phyloP scores from a whole-genome alignment of 192 early-diverging fungal species.

The Gorgonomyces haynaldii region DNA sequence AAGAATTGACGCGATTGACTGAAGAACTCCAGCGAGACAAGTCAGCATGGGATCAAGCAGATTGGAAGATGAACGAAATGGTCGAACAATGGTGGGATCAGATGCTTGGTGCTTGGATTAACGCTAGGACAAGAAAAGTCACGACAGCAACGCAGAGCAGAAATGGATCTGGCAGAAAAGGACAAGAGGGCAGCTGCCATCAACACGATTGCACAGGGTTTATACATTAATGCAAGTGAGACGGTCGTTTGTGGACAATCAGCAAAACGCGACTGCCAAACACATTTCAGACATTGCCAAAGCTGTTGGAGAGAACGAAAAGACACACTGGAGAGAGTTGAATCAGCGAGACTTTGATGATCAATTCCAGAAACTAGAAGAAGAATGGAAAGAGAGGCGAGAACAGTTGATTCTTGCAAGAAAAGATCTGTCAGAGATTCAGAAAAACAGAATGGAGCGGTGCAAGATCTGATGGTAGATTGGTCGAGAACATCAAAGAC shows the following conservation, averaged over 20 bases:
- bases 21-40: conserved; percentile 33
- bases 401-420: conserved; percentile 24
- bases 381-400: conserved; percentile 27
- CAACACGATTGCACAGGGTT: conserved; percentile 29
- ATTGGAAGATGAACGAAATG: conserved; percentile 43
- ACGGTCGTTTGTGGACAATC: conserved; percentile 16
- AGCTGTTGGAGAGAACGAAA: conserved; percentile 18
- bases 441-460: conserved; percentile 13
- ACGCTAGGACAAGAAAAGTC: conserved; percentile 16
- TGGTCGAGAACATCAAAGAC: too few species aligned
- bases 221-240: conserved; percentile 8
- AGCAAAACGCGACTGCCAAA: conserved; percentile 4
- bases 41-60: conserved; percentile 28
- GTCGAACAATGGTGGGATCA: conserved; percentile 41
- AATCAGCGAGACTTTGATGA: conserved; percentile 9
- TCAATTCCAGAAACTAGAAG: conserved; percentile 25
- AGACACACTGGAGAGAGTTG: background rate
- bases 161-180: conserved; percentile 26
- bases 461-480: too few species aligned
- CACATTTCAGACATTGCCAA: conserved; percentile 10
- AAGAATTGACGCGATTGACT: conserved; percentile 21
- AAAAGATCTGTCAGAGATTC: conserved; percentile 16
- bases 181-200: conserved; percentile 27
- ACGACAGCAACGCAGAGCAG: conserved; percentile 11
- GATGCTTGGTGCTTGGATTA: conserved; percentile 21